Conservation (phyloP, 768 basidiomycete species). For the Lactifluus subvellereus region DNA sequence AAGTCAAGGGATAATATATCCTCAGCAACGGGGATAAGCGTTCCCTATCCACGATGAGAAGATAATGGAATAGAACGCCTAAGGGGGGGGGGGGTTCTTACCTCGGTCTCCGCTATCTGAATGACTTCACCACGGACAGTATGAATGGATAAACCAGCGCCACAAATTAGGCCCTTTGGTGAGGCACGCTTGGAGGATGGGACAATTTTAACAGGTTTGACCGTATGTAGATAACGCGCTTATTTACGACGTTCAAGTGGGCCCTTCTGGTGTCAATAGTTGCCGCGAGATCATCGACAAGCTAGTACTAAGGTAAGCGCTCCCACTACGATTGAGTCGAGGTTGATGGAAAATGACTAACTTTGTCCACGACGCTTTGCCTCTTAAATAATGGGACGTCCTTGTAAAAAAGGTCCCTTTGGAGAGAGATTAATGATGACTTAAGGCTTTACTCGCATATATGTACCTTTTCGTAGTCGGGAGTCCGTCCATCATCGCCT, state of each 20-base stretch:
- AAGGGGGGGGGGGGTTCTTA: conserved; percentile 27
- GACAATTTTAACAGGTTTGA: conserved; percentile 3
- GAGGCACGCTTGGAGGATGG: conserved; percentile 61
- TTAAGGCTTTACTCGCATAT: not conserved
- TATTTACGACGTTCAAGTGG: conserved; percentile 72
- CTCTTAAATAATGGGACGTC: conserved; percentile 73
- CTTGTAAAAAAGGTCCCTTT: conserved; percentile 83
- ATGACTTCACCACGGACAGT: conserved; percentile 52
- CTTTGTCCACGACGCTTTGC: conserved; percentile 76
- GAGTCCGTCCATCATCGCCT: conserved; percentile 48
- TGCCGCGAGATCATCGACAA: conserved; percentile 87
- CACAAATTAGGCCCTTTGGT: conserved; percentile 82
- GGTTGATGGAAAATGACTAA: conserved; percentile 30
- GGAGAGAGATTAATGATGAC: not conserved
- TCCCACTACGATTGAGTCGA: conserved; percentile 5
- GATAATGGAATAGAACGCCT: not conserved
- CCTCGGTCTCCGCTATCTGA: conserved; percentile 53
- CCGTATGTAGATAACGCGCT: conserved; percentile 1
- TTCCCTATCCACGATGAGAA: conserved; percentile 42
- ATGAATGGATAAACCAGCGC: conserved; percentile 53
- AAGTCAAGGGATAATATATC: conserved; percentile 60
- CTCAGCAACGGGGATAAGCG: conserved; percentile 72
- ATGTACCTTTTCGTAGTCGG: conserved; percentile 33
- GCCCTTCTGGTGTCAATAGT: conserved; percentile 67
- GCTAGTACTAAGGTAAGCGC: conserved; percentile 37